Conservation (phyloP, 441 rosid species). For the Dalechampia spathulata region DNA sequence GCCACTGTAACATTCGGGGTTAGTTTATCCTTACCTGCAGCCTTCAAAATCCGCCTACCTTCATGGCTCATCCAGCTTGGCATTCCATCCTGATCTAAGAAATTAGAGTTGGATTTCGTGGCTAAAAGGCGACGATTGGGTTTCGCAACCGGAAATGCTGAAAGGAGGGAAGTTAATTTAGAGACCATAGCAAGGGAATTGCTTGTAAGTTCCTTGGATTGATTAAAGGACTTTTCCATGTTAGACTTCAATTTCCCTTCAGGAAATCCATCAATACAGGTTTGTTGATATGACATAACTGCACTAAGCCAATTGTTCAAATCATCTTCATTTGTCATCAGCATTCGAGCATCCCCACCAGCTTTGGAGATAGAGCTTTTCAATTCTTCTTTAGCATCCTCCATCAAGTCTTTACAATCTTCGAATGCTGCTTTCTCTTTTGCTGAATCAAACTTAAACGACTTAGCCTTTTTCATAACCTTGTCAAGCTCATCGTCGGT, state of each 20-base stretch:
- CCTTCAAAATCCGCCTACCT: conserved; percentile 49
- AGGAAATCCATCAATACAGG: conserved; percentile 65
- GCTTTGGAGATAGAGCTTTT: conserved; percentile 13
- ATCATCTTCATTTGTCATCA: conserved; percentile 24
- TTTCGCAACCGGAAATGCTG: conserved; percentile 8
- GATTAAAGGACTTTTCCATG: conserved; percentile 31
- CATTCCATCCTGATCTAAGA: conserved; percentile 22
- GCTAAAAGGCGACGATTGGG: conserved; percentile 34
- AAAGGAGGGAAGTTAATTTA: conserved; percentile 19
- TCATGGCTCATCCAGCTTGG: conserved; percentile 51
- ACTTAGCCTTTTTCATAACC: conserved; percentile 26
- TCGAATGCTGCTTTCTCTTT: conserved; percentile 48
- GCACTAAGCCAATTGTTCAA: conserved; percentile 68
- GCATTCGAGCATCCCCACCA: conserved; percentile 14
- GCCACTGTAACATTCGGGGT: conserved; percentile 54
- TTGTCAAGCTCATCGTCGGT: conserved; percentile 25
- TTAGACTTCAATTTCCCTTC: conserved; percentile 45
- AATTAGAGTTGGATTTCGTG: conserved; percentile 9
- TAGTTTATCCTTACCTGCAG: conserved; percentile 17
- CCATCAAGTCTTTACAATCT: conserved; percentile 43
- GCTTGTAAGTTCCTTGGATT: conserved; percentile 44
- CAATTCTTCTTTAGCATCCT: conserved; percentile 46
- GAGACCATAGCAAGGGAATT: conserved; percentile 59
- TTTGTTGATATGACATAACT: conserved; percentile 59
- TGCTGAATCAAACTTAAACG: conserved; percentile 29